Base-by-base conservation (phyloP, 139 green algal species). In the Pseudopediastrum boryanum region DNA sequence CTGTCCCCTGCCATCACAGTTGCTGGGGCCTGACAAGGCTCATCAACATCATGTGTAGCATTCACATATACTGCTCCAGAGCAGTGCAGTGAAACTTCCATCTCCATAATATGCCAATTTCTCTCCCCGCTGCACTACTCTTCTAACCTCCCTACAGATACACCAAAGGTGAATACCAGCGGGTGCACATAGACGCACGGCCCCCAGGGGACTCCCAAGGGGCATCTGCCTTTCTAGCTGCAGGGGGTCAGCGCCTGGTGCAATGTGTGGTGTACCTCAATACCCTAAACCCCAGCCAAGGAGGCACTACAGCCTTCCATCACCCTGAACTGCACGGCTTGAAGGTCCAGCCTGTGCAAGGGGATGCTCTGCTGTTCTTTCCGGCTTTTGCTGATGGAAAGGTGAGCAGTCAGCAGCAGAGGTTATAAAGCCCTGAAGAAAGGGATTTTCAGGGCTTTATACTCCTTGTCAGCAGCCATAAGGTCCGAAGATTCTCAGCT, bases 371-470 rank as follows among this genome's bases (percentile, higher is more conserved):
- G 33, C 52, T 78, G 33, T 78, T 78, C 52, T 78, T 78, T n/a
- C 71, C 71, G 31, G 71, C 71, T 21, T 78, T 68, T 78, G 71
- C 51, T 41, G 71, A 78, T 54, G 71, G 71, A 25, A n/a, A n/a
- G n/a, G n/a, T n/a, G n/a, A n/a, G n/a, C n/a, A n/a, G n/a, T n/a
- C n/a, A n/a, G n/a, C n/a, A n/a, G n/a, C n/a, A n/a, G n/a, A n/a
- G n/a, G n/a, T n/a, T n/a, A n/a, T n/a, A n/a, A n/a, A n/a, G n/a
- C n/a, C n/a, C n/a, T n/a, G n/a, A n/a, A n/a, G n/a, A n/a, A n/a
- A n/a, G n/a, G n/a, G n/a, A n/a, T n/a, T n/a, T n/a, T n/a, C n/a
- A n/a, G n/a, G n/a, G n/a, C n/a, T n/a, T n/a, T n/a, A n/a, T n/a
- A n/a, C n/a, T n/a, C n/a, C n/a, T n/a, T n/a, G n/a, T n/a, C n/a